phyloP scores from a whole-genome alignment of 1,139 yeast species.

The Spencermartinsiella ligniputridi region DNA sequence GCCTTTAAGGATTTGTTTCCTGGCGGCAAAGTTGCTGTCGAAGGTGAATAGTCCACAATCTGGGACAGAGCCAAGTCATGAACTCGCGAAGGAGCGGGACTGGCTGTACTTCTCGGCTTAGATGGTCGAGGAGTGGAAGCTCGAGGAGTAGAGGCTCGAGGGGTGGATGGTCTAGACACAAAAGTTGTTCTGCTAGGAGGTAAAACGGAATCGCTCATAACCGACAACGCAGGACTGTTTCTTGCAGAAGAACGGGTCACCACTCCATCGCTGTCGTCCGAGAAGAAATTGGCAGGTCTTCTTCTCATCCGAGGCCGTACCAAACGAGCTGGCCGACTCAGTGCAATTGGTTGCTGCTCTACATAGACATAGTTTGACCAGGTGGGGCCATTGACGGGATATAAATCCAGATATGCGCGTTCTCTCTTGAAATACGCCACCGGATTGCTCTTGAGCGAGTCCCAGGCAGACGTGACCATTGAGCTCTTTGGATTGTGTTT shows the following conservation, averaged over 20 bases:
- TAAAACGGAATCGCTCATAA: neutral
- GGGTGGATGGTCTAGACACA: neutral
- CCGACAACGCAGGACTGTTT: neutral
- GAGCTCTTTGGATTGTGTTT: conserved; percentile 20
- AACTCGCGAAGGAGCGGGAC: conserved; percentile 26
- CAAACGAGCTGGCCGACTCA: neutral
- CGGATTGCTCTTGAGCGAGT: conserved; percentile 27
- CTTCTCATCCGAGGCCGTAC: conserved; percentile 2
- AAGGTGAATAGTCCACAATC: conserved; percentile 71
- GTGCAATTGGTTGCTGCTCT: neutral
- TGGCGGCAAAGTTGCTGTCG: conserved; percentile 56
- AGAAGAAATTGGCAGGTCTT: conserved; percentile 2
- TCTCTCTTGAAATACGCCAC: conserved; percentile 28
- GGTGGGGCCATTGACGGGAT: conserved; percentile 31
- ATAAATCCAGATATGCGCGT: conserved; percentile 27
- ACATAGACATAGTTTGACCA: conserved; percentile 27
- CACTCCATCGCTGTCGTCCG: conserved; percentile 10
- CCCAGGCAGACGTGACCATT: conserved; percentile 28
- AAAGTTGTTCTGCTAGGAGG: conserved; percentile 3
- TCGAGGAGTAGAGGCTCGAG: conserved; percentile 6
- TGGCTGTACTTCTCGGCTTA: conserved; percentile 13
- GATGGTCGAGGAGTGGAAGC: conserved; percentile 12
- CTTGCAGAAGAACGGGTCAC: conserved; percentile 3
- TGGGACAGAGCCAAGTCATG: conserved; percentile 39
- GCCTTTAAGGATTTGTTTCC: conserved; percentile 68